Conservation (phyloP, 768 basidiomycete species). For the Astraeus odoratus region DNA sequence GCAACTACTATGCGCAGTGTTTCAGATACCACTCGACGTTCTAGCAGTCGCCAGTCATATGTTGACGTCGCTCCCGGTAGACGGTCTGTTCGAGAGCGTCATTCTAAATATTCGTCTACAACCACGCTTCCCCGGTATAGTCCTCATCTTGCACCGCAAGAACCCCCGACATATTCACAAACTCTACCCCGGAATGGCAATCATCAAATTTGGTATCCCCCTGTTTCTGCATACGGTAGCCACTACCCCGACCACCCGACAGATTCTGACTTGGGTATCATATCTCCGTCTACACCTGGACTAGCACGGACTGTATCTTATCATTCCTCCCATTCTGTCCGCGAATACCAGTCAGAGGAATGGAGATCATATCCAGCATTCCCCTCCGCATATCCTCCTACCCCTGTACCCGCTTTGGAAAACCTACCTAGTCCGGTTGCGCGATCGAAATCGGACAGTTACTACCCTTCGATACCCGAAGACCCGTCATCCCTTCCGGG, state of each 20-base stretch:
- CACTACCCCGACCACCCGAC: slow-evolving; percentile 25
- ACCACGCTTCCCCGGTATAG: slow-evolving; percentile 19
- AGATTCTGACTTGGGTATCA: slow-evolving; percentile 9
- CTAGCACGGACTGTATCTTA: neutral
- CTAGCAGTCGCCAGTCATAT: slow-evolving; percentile 1
- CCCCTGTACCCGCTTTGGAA: slow-evolving; percentile 42
- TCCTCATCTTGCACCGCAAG: slow-evolving; percentile 13
- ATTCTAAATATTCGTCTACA: slow-evolving; percentile 12
- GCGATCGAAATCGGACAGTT: slow-evolving; percentile 1
- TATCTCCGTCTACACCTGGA: slow-evolving; percentile 3
- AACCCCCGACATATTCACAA: slow-evolving; percentile 19
- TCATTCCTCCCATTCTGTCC: slow-evolving; percentile 21
- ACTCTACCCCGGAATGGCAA: slow-evolving; percentile 11
- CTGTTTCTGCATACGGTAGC: slow-evolving; percentile 39
- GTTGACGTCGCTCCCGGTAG: slow-evolving; percentile 3
- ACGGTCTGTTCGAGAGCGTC: slow-evolving; percentile 5
- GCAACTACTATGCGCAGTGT: slow-evolving; percentile 13
- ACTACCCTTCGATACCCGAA: slow-evolving; percentile 32
- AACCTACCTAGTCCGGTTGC: slow-evolving; percentile 21
- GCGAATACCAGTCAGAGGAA: slow-evolving; percentile 43
- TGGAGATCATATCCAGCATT: slow-evolving; percentile 71
- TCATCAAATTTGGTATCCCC: slow-evolving; percentile 58
- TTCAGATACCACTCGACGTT: slow-evolving; percentile 11
- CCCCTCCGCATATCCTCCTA: slow-evolving; percentile 72
- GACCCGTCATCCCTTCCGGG: slow-evolving; percentile 36